Evolutionary conservation across 148 eudicot genomes (phyloP).

Genomic region (Rhododendron kiyosumense): DNA sequence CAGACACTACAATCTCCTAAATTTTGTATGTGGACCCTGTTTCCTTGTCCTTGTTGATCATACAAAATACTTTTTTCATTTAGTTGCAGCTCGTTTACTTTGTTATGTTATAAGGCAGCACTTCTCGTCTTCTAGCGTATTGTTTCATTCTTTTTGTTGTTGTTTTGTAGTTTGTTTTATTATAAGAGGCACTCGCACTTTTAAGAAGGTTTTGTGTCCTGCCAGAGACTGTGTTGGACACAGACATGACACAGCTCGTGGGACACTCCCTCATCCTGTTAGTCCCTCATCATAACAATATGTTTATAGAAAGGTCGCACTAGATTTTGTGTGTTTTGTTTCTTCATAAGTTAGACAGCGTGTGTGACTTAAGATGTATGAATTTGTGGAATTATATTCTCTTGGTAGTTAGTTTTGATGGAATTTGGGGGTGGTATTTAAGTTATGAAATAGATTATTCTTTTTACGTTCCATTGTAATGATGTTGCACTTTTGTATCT

Average conservation of each 20-base stretch:
- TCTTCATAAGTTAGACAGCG: background rate
- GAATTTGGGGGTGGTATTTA: background rate
- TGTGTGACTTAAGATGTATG: background rate
- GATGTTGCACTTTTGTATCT: background rate
- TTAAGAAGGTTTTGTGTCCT: background rate
- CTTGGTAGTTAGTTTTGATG: background rate
- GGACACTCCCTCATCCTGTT: background rate
- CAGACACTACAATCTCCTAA: conserved; percentile 74
- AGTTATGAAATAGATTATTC: background rate
- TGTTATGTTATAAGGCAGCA: background rate
- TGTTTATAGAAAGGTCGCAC: background rate
- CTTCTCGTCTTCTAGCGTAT: background rate
- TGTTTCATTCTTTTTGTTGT: background rate
- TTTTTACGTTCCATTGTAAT: background rate
- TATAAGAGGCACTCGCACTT: background rate
- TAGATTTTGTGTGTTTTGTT: background rate
- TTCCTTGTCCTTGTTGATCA: background rate
- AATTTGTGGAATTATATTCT: background rate
- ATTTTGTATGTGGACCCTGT: conserved; percentile 47
- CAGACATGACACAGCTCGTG: background rate
- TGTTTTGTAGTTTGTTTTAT: background rate
- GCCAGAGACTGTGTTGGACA: background rate
- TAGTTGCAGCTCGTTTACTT: background rate
- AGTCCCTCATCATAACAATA: background rate
- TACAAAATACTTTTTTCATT: background rate